These are phyloP conservation scores for Entomortierella chlamydospora DNA, from an alignment of 192 early-diverging fungal species.

Conservation along the genomic window DNA sequence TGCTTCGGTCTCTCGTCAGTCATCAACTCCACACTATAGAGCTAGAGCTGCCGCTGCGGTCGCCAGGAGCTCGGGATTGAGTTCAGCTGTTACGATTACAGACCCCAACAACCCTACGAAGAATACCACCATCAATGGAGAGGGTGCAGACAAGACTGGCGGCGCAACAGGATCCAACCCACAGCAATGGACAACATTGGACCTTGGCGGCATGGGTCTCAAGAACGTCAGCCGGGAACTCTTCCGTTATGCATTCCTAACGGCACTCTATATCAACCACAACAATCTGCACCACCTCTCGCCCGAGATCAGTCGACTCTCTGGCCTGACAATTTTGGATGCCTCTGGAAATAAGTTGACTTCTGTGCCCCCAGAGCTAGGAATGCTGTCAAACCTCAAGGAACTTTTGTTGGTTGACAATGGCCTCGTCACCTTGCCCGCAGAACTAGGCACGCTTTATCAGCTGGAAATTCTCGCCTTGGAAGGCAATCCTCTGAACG, in stretches of 20 bases:
- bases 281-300: constrained; percentile 89
- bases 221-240: constrained; percentile 80
- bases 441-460: constrained; percentile 90
- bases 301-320: constrained; percentile 74
- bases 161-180: constrained; percentile 14
- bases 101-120: constrained; percentile 68
- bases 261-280: constrained; percentile 94
- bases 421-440: constrained; percentile 82
- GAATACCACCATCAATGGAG: constrained; percentile 48
- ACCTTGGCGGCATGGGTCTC: constrained; percentile 96
- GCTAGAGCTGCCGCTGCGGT: constrained; percentile 89
- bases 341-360: constrained; percentile 90
- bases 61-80: constrained; percentile 64
- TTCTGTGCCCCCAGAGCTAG: constrained; percentile 87
- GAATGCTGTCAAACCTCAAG: constrained; percentile 80
- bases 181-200: constrained; percentile 87
- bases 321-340: constrained; percentile 80
- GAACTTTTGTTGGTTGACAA: constrained; percentile 95
- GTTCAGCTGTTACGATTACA: constrained; percentile 65
- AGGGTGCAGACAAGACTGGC: constrained; percentile 58
- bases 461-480: constrained; percentile 91
- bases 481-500: constrained; percentile 94
- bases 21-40: constrained; percentile 88
- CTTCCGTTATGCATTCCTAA: constrained; percentile 89
- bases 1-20: constrained; percentile 78